phyloP scores from a whole-genome alignment of 2,329 filamentous ascomycete species.

The Celoporthe dispersa region DNA sequence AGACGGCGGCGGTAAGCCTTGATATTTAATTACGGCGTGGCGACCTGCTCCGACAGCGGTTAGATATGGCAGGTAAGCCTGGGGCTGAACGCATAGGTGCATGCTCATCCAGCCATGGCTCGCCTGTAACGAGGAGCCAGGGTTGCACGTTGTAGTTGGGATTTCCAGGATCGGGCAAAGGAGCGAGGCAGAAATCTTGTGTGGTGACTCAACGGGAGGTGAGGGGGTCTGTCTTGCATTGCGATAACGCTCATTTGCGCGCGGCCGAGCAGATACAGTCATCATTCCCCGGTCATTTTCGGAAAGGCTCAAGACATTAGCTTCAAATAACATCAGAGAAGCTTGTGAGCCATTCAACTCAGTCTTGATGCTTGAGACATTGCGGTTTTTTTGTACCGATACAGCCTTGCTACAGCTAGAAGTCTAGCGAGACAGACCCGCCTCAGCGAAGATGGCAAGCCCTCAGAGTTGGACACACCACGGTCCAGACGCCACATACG shows the following conservation, averaged over 20 bases:
- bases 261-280: not conserved
- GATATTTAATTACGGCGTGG: not conserved
- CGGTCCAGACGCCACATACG: slow-evolving; percentile 48
- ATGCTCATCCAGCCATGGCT: not conserved
- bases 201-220: not conserved
- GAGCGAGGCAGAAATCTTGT: not conserved
- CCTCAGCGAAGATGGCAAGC: not conserved
- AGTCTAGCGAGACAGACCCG: not conserved
- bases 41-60: not conserved
- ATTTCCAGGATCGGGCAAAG: too few relatives aligned
- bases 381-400: not conserved
- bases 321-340: not conserved
- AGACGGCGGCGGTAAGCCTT: not conserved
- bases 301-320: not conserved
- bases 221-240: not conserved
- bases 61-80: not conserved
- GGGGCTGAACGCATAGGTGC: not conserved
- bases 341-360: not conserved
- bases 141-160: not conserved
- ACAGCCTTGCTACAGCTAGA: not conserved
- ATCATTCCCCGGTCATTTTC: not conserved
- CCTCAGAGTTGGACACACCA: slow-evolving; percentile 51
- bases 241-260: not conserved
- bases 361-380: not conserved
- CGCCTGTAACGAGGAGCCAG: not conserved